phyloP scores from a whole-genome alignment of 208 protist genomes.

The Angomonas deanei region DNA sequence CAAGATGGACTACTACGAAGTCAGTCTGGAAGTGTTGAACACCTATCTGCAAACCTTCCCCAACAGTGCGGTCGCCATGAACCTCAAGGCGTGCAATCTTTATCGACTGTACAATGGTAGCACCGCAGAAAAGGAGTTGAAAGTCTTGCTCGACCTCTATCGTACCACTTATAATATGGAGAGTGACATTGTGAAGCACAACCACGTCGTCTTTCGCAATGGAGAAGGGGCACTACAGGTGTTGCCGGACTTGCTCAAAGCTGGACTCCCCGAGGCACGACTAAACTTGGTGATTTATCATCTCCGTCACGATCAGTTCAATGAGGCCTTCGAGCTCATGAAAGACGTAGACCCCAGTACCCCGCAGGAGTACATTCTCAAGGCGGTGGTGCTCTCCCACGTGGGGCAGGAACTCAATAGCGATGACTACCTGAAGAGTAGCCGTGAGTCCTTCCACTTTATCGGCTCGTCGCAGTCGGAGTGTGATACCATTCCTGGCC shows the following conservation, averaged over 20 bases:
- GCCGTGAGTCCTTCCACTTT: constrained; percentile 95
- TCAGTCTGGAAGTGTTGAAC: constrained; percentile 89
- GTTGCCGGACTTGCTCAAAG: constrained; percentile 89
- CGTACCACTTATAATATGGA: constrained; percentile 86
- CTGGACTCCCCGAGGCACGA: constrained; percentile 92
- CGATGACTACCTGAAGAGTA: constrained; percentile 90
- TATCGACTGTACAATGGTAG: constrained; percentile 93
- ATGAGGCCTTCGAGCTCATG: constrained; percentile 94
- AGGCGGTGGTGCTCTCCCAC: constrained; percentile 91
- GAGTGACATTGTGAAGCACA: constrained; percentile 95
- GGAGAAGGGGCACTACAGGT: constrained; percentile 95
- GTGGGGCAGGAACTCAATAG: constrained; percentile 89
- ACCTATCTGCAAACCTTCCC: constrained; percentile 88
- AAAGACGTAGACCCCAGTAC: constrained; percentile 91
- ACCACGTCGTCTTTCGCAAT: constrained; percentile 95
- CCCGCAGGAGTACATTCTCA: constrained; percentile 95
- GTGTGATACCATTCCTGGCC: constrained; percentile 95
- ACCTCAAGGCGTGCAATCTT: constrained; percentile 96
- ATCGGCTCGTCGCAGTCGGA: constrained; percentile 91
- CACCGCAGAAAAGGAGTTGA: constrained; percentile 90
- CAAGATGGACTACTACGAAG: constrained; percentile 97
- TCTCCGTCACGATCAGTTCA: constrained; percentile 91
- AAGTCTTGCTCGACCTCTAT: constrained; percentile 87
- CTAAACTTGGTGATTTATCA: constrained; percentile 97
- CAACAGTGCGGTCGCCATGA: constrained; percentile 93